Percentiles rank a stretch among this genome's conserved stretches.
Evolutionary conservation across 129 eudicot species (phyloP).

Genomic region (Gnaphalium uliginosum): DNA sequence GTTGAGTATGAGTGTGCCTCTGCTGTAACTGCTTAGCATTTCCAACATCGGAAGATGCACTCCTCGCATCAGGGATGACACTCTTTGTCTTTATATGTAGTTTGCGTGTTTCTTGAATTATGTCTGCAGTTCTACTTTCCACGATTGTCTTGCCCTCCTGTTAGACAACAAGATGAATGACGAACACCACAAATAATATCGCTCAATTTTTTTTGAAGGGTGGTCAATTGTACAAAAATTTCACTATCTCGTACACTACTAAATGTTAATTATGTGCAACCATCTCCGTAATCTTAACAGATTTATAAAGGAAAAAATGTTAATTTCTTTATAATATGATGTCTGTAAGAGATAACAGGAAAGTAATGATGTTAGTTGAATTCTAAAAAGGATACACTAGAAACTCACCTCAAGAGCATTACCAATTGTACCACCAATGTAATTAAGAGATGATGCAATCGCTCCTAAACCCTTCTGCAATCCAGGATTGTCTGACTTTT

Average conservation of each 20-base stretch:
- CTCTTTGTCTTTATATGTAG: conserved; percentile 59
- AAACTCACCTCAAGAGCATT: conserved; percentile 73
- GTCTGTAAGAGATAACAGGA: neutral
- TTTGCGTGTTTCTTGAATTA: conserved; percentile 81
- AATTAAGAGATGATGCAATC: conserved; percentile 62
- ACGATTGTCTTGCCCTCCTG: conserved; percentile 77
- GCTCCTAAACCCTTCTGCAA: conserved; percentile 74
- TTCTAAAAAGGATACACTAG: neutral
- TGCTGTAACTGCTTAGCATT: conserved; percentile 32
- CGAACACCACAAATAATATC: neutral
- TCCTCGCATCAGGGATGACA: conserved; percentile 36
- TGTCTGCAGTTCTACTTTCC: conserved; percentile 75
- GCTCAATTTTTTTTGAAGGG: neutral
- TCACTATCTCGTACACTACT: too few relatives aligned
- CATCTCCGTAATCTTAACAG: neutral
- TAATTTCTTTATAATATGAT: neutral
- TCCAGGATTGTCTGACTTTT: conserved; percentile 52
- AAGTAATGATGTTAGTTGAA: neutral
- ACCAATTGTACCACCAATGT: conserved; percentile 73
- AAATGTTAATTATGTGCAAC: too few relatives aligned
- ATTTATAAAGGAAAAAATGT: neutral
- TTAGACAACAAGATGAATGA: neutral
- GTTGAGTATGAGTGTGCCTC: conserved; percentile 37
- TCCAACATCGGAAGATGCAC: conserved; percentile 36
- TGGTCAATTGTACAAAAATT: neutral